These are phyloP conservation scores for Oenanthe sinensis DNA, from an alignment of 129 eudicot genomes.

Conservation along the genomic window DNA sequence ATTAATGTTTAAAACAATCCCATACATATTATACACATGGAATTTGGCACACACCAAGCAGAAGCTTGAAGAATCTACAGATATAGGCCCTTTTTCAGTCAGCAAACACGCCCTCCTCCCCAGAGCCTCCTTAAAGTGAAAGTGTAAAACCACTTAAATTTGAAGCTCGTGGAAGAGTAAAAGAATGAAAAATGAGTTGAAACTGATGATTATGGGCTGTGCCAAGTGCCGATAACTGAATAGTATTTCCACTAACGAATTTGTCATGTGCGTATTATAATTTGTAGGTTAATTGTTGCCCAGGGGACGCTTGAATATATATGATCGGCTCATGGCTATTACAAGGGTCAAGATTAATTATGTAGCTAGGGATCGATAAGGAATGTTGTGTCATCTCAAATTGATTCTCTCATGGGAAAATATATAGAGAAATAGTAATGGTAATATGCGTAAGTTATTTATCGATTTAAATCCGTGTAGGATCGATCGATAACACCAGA, in stretches of 20 bases:
- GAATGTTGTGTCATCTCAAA: background rate
- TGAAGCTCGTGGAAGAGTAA: background rate
- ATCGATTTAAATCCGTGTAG: too few species aligned
- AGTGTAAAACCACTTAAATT: background rate
- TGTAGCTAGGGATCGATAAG: background rate
- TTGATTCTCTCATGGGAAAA: too few species aligned
- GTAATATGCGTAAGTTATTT: too few species aligned
- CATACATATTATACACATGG: too few species aligned
- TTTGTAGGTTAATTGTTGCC: background rate
- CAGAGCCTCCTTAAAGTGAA: background rate
- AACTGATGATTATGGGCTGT: background rate
- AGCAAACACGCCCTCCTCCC: background rate
- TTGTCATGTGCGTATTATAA: background rate
- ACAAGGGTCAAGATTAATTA: background rate
- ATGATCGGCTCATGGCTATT: background rate
- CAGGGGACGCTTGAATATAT: background rate
- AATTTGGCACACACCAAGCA: too few species aligned
- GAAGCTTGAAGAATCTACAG: background rate
- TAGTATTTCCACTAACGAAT: background rate
- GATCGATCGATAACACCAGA: too few species aligned
- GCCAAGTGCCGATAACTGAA: background rate
- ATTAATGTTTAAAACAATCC: too few species aligned
- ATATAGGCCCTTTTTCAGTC: background rate
- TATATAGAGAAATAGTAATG: too few species aligned
- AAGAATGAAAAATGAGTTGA: background rate